Evolutionary conservation across 2,329 filamentous ascomycete species (phyloP).

Genomic region (Ophiostoma sp.): DNA sequence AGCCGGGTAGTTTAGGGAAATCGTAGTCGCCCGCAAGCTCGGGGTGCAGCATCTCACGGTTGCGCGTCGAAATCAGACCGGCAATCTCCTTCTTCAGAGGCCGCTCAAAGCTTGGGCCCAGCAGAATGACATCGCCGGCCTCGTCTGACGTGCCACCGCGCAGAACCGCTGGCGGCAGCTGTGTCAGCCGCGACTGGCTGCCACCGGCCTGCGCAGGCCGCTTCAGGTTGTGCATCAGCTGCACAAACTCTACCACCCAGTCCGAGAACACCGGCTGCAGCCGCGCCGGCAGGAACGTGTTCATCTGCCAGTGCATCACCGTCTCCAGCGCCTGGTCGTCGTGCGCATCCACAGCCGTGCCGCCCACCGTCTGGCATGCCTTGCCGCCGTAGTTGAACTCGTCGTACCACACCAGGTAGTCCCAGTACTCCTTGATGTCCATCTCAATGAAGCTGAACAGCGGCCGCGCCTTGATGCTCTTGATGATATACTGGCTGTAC

Average conservation of each 20-base stretch:
- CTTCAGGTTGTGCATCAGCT: slow-evolving; percentile 87
- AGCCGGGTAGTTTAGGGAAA: slow-evolving; percentile 75
- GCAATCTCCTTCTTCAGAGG: slow-evolving; percentile 85
- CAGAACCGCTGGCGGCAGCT: slow-evolving; percentile 41
- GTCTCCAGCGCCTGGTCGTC: slow-evolving; percentile 47
- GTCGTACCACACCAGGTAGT: slow-evolving; percentile 98
- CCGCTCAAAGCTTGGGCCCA: slow-evolving; percentile 79
- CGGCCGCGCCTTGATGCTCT: slow-evolving; percentile 91
- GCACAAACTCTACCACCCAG: slow-evolving; percentile 91
- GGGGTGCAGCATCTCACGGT: slow-evolving; percentile 81
- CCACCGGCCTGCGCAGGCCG: slow-evolving; percentile 50
- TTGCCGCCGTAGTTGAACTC: slow-evolving; percentile 98
- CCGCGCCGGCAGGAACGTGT: slow-evolving; percentile 73
- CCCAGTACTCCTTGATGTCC: slow-evolving; percentile 98
- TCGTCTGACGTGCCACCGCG: slow-evolving; percentile 43
- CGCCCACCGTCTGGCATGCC: slow-evolving; percentile 75
- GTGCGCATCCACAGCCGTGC: slow-evolving; percentile 29
- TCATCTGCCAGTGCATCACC: slow-evolving; percentile 98
- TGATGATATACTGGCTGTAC: slow-evolving; percentile 95
- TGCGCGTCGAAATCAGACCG: slow-evolving; percentile 74
- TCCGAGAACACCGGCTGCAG: slow-evolving; percentile 83
- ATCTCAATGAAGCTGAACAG: slow-evolving; percentile 96
- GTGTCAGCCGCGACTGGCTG: slow-evolving; percentile 50
- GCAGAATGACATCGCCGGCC: slow-evolving; percentile 56
- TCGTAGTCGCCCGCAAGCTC: slow-evolving; percentile 81